Evolutionary conservation across 2,329 filamentous ascomycete genomes (phyloP).

Genomic region (Neonectria punicea): DNA sequence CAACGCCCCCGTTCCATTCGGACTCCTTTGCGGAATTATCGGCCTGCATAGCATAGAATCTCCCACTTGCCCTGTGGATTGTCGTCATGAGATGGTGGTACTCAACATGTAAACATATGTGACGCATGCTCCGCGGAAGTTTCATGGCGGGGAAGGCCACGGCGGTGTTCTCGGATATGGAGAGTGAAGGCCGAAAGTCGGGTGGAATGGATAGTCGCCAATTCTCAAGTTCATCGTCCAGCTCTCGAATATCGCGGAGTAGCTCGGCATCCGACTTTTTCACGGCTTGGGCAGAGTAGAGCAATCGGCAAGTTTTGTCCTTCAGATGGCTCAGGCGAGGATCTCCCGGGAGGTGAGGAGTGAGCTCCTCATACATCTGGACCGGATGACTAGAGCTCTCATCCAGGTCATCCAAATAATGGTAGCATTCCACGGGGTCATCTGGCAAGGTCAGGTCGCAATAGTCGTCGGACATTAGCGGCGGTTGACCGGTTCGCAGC

Average conservation of each 20-base stretch:
- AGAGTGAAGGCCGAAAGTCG: constrained; percentile 58
- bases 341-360: constrained; percentile 57
- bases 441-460: constrained; percentile 43
- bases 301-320: constrained; percentile 56
- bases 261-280: constrained; percentile 65
- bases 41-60: constrained; percentile 34
- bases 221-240: constrained; percentile 65
- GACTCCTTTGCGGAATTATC: constrained; percentile 24
- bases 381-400: not conserved
- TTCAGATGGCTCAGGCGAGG: constrained; percentile 62
- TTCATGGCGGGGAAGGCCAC: constrained; percentile 41
- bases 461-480: constrained; percentile 56
- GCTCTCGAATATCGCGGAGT: constrained; percentile 63
- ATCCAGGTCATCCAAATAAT: constrained; percentile 9
- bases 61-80: constrained; percentile 65
- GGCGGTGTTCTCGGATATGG: constrained; percentile 44
- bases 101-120: constrained; percentile 61
- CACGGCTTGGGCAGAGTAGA: constrained; percentile 61
- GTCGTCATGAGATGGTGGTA: constrained; percentile 66
- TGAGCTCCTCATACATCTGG: not conserved
- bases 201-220: constrained; percentile 63
- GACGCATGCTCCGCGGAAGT: constrained; percentile 55
- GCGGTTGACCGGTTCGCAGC: constrained; percentile 63
- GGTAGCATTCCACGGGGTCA: constrained; percentile 40
- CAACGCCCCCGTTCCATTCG: constrained; percentile 55